Evolutionary conservation across 139 green algal genomes (phyloP).

Genomic region (Chlamydomonas sp.): DNA sequence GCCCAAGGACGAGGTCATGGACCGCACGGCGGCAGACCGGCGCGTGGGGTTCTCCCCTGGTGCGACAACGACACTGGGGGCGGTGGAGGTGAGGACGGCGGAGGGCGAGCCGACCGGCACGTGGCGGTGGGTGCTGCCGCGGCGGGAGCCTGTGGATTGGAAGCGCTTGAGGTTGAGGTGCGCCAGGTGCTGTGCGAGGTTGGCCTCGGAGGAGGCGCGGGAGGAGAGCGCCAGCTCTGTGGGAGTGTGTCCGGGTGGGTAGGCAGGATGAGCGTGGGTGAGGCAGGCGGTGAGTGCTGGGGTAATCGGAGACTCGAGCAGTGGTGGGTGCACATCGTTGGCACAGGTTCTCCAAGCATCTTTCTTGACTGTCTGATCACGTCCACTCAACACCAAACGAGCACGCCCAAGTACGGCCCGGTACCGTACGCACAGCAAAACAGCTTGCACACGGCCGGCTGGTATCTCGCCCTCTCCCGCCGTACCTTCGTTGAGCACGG

Average conservation of each 20-base stretch:
- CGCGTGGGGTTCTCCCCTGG: neutral
- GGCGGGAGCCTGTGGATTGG: neutral
- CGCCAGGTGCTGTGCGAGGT: neutral
- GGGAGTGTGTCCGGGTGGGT: too few species aligned
- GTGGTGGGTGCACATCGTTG: neutral
- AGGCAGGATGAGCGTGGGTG: neutral
- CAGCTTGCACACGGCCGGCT: neutral
- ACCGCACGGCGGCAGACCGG: too few species aligned
- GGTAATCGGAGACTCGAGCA: too few species aligned
- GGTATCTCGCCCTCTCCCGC: neutral
- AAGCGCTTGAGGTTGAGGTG: conserved; percentile 6
- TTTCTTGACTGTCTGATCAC: neutral
- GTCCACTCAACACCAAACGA: neutral
- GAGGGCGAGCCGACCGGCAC: neutral
- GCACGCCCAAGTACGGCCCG: neutral
- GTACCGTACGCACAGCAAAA: neutral
- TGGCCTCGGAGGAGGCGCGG: neutral
- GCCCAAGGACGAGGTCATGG: too few species aligned
- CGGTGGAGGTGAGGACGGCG: neutral
- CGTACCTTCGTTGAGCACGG: neutral
- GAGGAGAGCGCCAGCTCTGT: neutral
- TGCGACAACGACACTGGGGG: neutral
- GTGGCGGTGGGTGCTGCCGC: neutral
- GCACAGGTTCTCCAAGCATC: neutral
- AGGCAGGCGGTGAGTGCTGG: neutral